Percentiles rank a stretch among this genome's conserved stretches.
These are phyloP conservation scores for Suhomyces maxii DNA, from an alignment of 1,139 yeast species.

Conservation along the genomic window DNA sequence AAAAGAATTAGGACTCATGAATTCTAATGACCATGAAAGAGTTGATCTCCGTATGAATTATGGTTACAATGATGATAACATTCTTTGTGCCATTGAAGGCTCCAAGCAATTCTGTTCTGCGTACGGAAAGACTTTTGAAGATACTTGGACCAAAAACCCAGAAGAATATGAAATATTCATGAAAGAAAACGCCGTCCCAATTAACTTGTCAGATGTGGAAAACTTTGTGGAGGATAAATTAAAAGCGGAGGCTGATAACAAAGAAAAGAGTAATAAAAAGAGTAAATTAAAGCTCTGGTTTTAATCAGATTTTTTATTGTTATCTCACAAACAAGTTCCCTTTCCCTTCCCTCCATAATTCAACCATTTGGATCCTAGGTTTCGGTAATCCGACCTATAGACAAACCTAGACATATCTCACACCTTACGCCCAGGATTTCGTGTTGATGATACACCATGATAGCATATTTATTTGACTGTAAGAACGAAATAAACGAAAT, in stretches of 20 bases:
- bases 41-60: constrained; percentile 1
- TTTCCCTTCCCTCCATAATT: too few species aligned
- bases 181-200: constrained; percentile 1
- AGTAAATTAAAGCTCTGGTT: not conserved
- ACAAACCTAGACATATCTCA: too few species aligned
- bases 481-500: too few species aligned
- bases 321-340: too few species aligned
- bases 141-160: not conserved
- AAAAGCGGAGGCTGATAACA: not conserved
- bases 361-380: too few species aligned
- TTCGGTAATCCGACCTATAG: too few species aligned
- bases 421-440: too few species aligned
- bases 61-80: constrained; percentile 32
- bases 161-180: constrained; percentile 3
- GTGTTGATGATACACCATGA: too few species aligned
- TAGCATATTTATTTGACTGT: too few species aligned
- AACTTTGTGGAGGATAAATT: not conserved
- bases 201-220: constrained; percentile 1
- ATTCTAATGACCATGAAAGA: not conserved
- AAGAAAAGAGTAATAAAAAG: not conserved
- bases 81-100: constrained; percentile 31
- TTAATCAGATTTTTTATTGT: too few species aligned
- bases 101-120: constrained; percentile 27
- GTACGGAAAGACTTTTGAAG: constrained; percentile 17
- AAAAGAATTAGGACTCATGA: constrained; percentile 1